phyloP scores from a whole-genome alignment of 176 grass and related monocot genomes.

The Musa schizocarpa region DNA sequence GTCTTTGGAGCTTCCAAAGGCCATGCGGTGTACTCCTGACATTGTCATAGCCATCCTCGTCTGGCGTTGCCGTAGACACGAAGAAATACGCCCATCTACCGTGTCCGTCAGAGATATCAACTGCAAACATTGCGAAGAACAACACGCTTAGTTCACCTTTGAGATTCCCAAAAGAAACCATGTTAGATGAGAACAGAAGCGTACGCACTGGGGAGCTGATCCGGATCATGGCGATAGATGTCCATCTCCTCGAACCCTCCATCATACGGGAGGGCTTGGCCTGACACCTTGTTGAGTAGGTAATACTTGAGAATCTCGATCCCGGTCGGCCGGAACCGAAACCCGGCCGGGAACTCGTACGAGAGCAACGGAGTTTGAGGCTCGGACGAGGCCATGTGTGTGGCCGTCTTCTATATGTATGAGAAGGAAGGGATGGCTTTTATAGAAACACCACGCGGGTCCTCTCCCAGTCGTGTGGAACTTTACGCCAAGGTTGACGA shows the following conservation, averaged over 20 bases:
- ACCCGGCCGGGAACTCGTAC: background rate
- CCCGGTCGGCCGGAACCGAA: background rate
- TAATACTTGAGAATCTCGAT: background rate
- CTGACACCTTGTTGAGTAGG: background rate
- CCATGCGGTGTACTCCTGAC: background rate
- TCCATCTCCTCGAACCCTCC: background rate
- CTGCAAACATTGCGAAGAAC: background rate
- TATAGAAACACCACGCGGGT: too few relatives aligned
- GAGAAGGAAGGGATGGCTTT: too few relatives aligned
- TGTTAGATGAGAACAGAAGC: background rate
- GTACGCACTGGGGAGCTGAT: background rate
- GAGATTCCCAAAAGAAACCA: background rate
- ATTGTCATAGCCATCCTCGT: background rate
- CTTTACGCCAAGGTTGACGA: too few relatives aligned
- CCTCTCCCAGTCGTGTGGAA: too few relatives aligned
- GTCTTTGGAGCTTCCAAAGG: background rate
- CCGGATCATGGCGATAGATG: background rate
- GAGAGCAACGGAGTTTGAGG: too few relatives aligned
- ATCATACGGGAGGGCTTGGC: background rate
- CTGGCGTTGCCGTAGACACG: background rate
- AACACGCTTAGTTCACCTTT: background rate
- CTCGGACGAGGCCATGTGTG: too few relatives aligned
- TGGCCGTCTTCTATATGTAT: too few relatives aligned
- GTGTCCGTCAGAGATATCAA: background rate
- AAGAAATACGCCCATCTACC: background rate